Evolutionary conservation across 495 filamentous ascomycete species (phyloP), one percentile per base, ranked within the genome.

Genomic region (Choiromyces venosus): DNA sequence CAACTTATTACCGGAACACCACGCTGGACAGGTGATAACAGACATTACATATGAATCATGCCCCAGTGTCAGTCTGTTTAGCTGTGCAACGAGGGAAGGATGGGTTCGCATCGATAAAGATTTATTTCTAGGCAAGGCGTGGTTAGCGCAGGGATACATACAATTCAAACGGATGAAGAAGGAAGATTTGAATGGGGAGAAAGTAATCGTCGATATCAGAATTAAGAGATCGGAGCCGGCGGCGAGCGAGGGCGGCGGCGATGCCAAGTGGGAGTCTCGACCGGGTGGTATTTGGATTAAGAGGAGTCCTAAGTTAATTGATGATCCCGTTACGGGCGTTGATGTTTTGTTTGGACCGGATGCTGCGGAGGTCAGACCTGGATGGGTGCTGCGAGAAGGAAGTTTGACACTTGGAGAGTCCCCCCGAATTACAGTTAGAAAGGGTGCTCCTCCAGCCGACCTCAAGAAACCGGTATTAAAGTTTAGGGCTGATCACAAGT

Each of bases 91-190:
- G n/a, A 83, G 87, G 64, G 79, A 75, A 33, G 79, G 79, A 44
- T 99, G 95, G 95, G 87, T 91, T 73, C 89, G 91, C 69, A 84
- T 98, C 74, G 92, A 97, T 71, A 99, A 98, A 84, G 93, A 99
- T 80, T 87, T 99, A 1, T 95, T 93, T 82, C 86, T 99, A 25
- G 87, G 86, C 73, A 86, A 86, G 61, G 86, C 87, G 67, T 92
- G 91, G 87, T 84, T 93, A 65, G 89, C 88, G 52, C 90, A 87
- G 80, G 96, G 93, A 67, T 98, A 91, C 82, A 81, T 99, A 38
- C 90, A 94, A 80, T 87, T 97, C 71, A 86, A 92, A 81, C 86
- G 93, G 52, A 97, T 94, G 87, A 89, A 89, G 76, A 94, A 98
- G 83, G 91, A 95, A 80, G 93, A 97, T 61, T 86, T 98, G 67